Conservation (phyloP, 2,329 filamentous ascomycete genomes). For the Aspergillus pseudoglaucus region DNA sequence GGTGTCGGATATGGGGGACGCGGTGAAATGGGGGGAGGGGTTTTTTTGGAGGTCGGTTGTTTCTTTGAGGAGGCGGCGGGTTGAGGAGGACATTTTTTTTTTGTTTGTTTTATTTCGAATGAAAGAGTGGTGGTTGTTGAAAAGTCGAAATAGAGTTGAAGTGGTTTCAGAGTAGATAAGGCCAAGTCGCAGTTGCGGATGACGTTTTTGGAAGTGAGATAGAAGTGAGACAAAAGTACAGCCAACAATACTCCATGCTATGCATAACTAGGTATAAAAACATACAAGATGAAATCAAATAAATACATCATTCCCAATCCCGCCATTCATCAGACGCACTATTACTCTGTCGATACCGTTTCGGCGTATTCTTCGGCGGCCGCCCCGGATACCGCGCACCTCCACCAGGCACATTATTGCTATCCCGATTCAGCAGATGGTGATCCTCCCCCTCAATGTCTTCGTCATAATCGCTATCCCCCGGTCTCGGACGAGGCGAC, state of each 20-base stretch:
- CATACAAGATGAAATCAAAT: conserved; percentile 1
- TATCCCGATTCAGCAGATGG: background rate
- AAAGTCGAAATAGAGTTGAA: background rate
- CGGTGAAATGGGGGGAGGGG: conserved; percentile 79
- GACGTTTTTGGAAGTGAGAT: background rate
- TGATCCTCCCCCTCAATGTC: conserved; percentile 17
- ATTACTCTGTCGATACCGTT: background rate
- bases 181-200: conserved; percentile 5
- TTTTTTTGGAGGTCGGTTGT: conserved; percentile 74
- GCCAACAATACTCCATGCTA: background rate
- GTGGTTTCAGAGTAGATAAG: conserved; percentile 1
- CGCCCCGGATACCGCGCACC: background rate
- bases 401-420: background rate
- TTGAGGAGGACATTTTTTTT: conserved; percentile 28
- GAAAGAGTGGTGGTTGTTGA: background rate
- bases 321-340: conserved; percentile 32
- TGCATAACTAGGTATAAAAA: background rate
- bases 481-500: conserved; percentile 31
- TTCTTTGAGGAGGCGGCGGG: conserved; percentile 60
- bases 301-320: conserved; percentile 10
- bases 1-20: conserved; percentile 68
- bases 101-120: background rate
- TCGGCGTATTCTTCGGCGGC: background rate
- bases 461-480: conserved; percentile 30
- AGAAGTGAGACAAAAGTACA: background rate